Evolutionary conservation across 2,329 filamentous ascomycete genomes (phyloP).

Genomic region (Achaetomium macrosporum): DNA sequence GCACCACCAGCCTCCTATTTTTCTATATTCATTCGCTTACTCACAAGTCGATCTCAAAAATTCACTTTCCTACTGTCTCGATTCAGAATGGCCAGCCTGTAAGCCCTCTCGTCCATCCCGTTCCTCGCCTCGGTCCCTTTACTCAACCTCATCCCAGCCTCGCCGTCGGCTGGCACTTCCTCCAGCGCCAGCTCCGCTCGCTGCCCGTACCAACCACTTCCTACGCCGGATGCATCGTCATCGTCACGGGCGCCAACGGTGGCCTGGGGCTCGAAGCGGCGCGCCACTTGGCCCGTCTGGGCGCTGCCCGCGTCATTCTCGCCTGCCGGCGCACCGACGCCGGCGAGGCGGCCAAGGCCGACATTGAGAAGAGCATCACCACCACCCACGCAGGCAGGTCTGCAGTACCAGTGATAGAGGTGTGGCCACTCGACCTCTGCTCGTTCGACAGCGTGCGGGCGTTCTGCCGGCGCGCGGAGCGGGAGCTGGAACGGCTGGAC

Average conservation of each 20-base stretch:
- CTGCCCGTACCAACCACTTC: conserved; percentile 21
- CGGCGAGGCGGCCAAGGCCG: conserved; percentile 34
- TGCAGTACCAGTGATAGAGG: conserved; percentile 32
- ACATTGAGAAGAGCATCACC: conserved; percentile 27
- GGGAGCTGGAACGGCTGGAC: conserved; percentile 36
- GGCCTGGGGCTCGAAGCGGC: conserved; percentile 36
- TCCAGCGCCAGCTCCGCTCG: conserved; percentile 5
- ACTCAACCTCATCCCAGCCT: conserved; percentile 3
- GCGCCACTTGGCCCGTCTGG: conserved; percentile 33
- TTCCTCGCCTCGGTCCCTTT: not conserved
- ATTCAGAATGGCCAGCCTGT: not conserved
- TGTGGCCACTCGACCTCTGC: conserved; percentile 46
- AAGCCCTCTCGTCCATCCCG: not conserved
- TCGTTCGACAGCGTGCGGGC: conserved; percentile 40
- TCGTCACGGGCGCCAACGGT: conserved; percentile 36
- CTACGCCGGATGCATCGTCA: conserved; percentile 27
- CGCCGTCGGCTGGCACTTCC: conserved; percentile 14
- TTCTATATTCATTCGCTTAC: too few relatives aligned
- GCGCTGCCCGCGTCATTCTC: conserved; percentile 35
- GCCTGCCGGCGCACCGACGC: conserved; percentile 33
- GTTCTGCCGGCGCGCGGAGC: conserved; percentile 33
- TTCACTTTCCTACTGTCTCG: too few relatives aligned
- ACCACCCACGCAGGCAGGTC: conserved; percentile 16
- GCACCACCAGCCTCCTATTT: too few relatives aligned
- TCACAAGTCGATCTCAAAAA: too few relatives aligned